These are phyloP conservation scores for Fraxinus greggii DNA, from an alignment of 305 asterid species.

Conservation along the genomic window DNA sequence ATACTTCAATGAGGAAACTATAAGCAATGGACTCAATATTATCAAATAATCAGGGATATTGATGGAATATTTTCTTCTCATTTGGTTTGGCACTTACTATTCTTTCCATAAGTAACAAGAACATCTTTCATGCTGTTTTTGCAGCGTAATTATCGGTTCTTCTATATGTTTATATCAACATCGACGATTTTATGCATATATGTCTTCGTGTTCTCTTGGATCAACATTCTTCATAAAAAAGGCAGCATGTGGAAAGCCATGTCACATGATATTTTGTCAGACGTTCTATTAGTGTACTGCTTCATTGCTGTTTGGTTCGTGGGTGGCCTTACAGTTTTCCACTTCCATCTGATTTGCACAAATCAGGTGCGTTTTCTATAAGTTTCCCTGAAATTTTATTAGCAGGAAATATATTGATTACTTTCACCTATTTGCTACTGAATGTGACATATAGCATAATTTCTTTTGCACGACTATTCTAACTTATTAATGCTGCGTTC, in stretches of 20 bases:
- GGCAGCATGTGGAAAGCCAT: slow-evolving; percentile 52
- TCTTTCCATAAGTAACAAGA: slow-evolving; percentile 16
- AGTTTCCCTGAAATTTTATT: slow-evolving; percentile 4
- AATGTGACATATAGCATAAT: background rate
- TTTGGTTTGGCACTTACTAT: slow-evolving; percentile 14
- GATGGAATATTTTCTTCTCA: background rate
- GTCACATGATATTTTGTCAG: slow-evolving; percentile 62
- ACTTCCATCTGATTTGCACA: slow-evolving; percentile 72
- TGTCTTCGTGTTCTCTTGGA: slow-evolving; percentile 64
- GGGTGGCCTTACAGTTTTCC: slow-evolving; percentile 80
- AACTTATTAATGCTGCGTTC: background rate
- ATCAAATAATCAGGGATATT: background rate
- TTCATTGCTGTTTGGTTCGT: slow-evolving; percentile 84
- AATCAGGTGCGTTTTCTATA: slow-evolving; percentile 61
- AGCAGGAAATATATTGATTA: background rate
- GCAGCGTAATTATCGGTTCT: slow-evolving; percentile 89
- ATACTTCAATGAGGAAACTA: background rate
- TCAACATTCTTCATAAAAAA: slow-evolving; percentile 42
- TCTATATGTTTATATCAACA: slow-evolving; percentile 84
- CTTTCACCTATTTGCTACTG: background rate
- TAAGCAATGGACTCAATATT: background rate
- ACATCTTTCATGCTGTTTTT: slow-evolving; percentile 18
- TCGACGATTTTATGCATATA: slow-evolving; percentile 69
- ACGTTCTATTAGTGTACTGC: slow-evolving; percentile 69
- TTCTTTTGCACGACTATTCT: background rate